Base-by-base conservation (phyloP, 306 rosid species). In the Coriaria nepalensis region DNA sequence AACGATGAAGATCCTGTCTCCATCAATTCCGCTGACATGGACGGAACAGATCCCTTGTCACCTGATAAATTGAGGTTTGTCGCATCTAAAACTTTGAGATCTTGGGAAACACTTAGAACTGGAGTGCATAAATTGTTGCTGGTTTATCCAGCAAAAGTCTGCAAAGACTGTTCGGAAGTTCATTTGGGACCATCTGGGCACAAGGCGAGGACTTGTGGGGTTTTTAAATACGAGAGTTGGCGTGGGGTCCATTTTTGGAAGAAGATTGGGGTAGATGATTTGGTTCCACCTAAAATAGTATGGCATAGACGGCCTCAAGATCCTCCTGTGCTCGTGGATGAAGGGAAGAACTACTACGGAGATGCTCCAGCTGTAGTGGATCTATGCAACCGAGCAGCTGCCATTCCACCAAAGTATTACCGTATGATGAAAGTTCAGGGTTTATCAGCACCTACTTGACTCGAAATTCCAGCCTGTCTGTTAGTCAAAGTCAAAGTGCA, bases 141-240 rank as follows among this genome's bases (percentile, higher is more conserved):
- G 63, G 90, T 63, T 60, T 77, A 88, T 76, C 82, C 93, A 10
- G 68, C 68, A 33, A 88, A 88, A 70, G 90, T 88, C 59, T 88
- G 93, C 68, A 78, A 81, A 65, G 39, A 74, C 61, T 88, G 93
- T 76, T 78, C 86, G 7, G 78, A 88, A 69, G 86, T 88, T 66
- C 97, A 84, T 52, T 66, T 82, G 61, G 94, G 98, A 63, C 94
- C 78, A 6, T 82, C 94, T 34, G 98, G 96, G 38, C 94, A 85
- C 63, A 68, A 60, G 74, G 92, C 87, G 50, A 73, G 87, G 70
- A 83, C 77, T 9, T 79, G 94, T 62, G 96, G 87, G 33, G 71
- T 90, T 44, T 85, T 90, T 46, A 77, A 73, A 81, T 82, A 75
- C 57, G 85, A 85, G 78, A 72, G 78, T 54, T 73, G 87, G 85